Base-by-base conservation (phyloP, 768 basidiomycete genomes). In the Porpolomopsis calyptriformis region DNA sequence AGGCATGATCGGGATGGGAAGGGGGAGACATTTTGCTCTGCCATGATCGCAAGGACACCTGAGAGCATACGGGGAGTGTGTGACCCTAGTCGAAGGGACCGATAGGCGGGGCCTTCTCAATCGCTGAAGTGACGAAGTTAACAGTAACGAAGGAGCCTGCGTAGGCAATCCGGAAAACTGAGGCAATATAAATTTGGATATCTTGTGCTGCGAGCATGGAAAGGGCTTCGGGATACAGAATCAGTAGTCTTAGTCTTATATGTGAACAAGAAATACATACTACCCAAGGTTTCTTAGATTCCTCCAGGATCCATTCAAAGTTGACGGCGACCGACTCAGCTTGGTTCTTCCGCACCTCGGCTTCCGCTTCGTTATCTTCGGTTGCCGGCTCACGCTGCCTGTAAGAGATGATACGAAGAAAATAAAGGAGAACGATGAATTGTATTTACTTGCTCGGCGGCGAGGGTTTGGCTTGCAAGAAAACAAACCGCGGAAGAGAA, bases 331-430 rank as follows among this genome's bases (percentile, higher is more conserved):
- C 62, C 4, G 61, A 60, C 46, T 61, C 39, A 1, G 77, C 67
- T 18, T 58, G 66, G 44, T 55, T 54, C 49, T 55, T 57, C 40
- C 78, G 71, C 42, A 64, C 54, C 36, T 62, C 51, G n/a, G 76
- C 76, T 52, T 69, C 63, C 11, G 27, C 51, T 40, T 63, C 57
- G 40, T 56, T 65, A 50, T 80, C 78, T 53, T 79, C 78, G 4
- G 53, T 63, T 24, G 71, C 71, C 1, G 76, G 77, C 45, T 68
- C 72, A 34, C 62, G 65, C 19, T 66, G 68, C 52, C 75, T 77
- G 43, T n/a, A 33, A 25, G n/a, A 9, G 18, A 9, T 25, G 43
- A 4, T 9, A 45, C 47, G 31, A 48, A 46, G 11, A 40, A 2
- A 4, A 39, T 23, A 39, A 19, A 12, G 19, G 11, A 10, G 4